These are phyloP conservation scores for Mycena maculata DNA, from an alignment of 768 basidiomycete genomes.

Conservation along the genomic window DNA sequence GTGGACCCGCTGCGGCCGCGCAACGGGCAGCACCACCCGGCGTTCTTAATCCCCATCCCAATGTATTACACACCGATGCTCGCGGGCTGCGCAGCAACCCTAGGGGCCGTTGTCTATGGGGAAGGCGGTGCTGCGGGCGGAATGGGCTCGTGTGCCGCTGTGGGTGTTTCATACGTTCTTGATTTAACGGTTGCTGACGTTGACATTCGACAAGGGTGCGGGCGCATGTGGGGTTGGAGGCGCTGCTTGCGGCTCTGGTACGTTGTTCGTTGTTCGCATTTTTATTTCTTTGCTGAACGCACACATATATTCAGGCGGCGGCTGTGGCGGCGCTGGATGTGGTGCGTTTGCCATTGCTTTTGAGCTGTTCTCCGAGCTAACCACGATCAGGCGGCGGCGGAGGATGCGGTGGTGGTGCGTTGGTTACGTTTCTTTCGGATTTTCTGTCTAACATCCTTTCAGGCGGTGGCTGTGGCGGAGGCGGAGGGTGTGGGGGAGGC, in stretches of 20 bases:
- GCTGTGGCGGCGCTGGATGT: slow-evolving; percentile 33
- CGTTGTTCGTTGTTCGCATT: background rate
- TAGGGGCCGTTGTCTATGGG: slow-evolving; percentile 35
- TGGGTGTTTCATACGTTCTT: slow-evolving; percentile 19
- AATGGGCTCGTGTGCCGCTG: slow-evolving; percentile 43
- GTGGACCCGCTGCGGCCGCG: slow-evolving; percentile 7
- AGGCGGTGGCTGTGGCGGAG: slow-evolving; percentile 29
- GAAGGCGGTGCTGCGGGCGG: slow-evolving; percentile 34
- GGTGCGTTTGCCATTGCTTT: no score
- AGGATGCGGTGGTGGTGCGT: slow-evolving; percentile 32
- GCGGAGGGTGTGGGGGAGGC: slow-evolving; percentile 24
- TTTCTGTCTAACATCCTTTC: no score
- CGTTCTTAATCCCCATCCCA: slow-evolving; percentile 57
- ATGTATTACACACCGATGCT: slow-evolving; percentile 39
- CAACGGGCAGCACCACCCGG: slow-evolving; percentile 34
- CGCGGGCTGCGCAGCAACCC: slow-evolving; percentile 37
- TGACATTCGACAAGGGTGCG: slow-evolving; percentile 16
- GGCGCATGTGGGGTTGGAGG: slow-evolving; percentile 34
- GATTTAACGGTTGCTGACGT: background rate
- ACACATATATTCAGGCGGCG: slow-evolving; percentile 15
- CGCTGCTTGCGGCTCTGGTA: slow-evolving; percentile 35
- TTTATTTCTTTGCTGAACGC: background rate
- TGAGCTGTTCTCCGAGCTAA: no score
- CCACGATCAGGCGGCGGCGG: background rate
- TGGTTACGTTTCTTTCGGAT: no score